Percentiles rank a stretch among this genome's conserved stretches.
Evolutionary conservation across 345 rosid genomes (phyloP).

Genomic region (Dipteronia dyeriana): DNA sequence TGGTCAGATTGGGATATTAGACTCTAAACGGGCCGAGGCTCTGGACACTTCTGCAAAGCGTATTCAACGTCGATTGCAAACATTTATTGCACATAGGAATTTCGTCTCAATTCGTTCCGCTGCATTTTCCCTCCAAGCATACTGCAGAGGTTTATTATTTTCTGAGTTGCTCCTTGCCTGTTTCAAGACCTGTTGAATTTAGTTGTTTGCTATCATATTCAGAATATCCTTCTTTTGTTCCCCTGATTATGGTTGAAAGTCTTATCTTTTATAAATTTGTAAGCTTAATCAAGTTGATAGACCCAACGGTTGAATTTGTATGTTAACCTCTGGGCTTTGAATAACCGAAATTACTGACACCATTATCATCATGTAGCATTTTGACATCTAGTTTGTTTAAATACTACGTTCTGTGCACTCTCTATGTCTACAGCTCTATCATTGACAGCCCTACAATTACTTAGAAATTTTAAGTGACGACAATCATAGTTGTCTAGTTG

Average conservation of each 20-base stretch:
- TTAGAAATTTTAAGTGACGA: background rate
- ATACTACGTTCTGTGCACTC: background rate
- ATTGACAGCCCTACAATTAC: background rate
- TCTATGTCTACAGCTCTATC: background rate
- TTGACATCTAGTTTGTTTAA: background rate
- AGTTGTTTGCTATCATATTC: background rate
- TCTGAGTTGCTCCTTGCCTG: background rate
- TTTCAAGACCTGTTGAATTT: slow-evolving; percentile 2
- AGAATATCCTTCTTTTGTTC: background rate
- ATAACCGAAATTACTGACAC: background rate
- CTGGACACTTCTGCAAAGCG: slow-evolving; percentile 77
- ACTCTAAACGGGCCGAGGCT: slow-evolving; percentile 80
- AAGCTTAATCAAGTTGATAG: slow-evolving; percentile 6
- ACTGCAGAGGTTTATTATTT: slow-evolving; percentile 69
- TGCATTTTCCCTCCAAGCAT: slow-evolving; percentile 75
- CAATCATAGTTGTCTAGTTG: background rate
- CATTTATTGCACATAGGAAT: slow-evolving; percentile 58
- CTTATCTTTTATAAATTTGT: background rate
- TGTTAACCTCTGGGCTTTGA: slow-evolving; percentile 1
- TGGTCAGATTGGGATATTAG: slow-evolving; percentile 94
- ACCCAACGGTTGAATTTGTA: background rate
- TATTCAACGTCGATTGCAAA: slow-evolving; percentile 65
- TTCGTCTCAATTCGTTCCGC: slow-evolving; percentile 57
- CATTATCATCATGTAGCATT: background rate
- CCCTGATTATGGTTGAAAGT: background rate